Conservation (phyloP, 1,284 basidiomycete species). For the Marasmius sp. region DNA sequence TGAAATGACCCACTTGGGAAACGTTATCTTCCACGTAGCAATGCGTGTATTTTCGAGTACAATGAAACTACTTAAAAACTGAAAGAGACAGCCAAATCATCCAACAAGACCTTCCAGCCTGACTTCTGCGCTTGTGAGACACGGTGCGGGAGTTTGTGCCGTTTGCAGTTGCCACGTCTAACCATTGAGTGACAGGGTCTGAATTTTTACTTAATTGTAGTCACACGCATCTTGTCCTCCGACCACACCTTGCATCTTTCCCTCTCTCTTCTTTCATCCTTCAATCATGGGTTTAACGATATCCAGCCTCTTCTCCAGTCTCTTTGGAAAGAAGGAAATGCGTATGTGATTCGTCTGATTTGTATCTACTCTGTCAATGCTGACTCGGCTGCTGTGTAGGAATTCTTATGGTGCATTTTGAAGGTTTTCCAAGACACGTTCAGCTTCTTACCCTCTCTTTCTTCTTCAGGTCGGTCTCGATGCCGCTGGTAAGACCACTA, state of each 20-base stretch:
- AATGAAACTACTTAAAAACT: not conserved
- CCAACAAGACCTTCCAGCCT: too few species aligned
- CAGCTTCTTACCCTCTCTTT: slow-evolving; percentile 3
- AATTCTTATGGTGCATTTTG: slow-evolving; percentile 67
- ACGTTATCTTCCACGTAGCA: not conserved
- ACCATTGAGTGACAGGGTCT: slow-evolving; percentile 15
- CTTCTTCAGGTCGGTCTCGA: slow-evolving; percentile 85
- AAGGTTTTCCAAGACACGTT: slow-evolving; percentile 10
- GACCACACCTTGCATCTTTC: slow-evolving; percentile 29
- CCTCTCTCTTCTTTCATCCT: slow-evolving; percentile 30
- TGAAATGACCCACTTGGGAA: not conserved
- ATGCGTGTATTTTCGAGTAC: not conserved
- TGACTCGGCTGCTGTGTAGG: slow-evolving; percentile 42
- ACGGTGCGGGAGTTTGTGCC: not conserved
- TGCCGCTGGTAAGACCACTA: slow-evolving; percentile 97
- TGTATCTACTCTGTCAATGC: slow-evolving; percentile 43
- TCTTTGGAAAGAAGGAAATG: slow-evolving; percentile 99
- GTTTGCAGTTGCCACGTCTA: slow-evolving; percentile 13
- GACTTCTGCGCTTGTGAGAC: too few species aligned
- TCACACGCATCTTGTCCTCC: slow-evolving; percentile 40
- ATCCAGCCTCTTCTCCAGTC: slow-evolving; percentile 78
- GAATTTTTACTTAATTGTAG: slow-evolving; percentile 38
- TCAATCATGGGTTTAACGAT: slow-evolving; percentile 82
- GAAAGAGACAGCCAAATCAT: not conserved
- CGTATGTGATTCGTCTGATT: slow-evolving; percentile 60